A percentile compares a stretch with the other conserved stretches of the same genome.
These are phyloP conservation scores for Ogataea polymorpha DNA, from an alignment of 805 yeast genomes.

Conservation along the genomic window DNA sequence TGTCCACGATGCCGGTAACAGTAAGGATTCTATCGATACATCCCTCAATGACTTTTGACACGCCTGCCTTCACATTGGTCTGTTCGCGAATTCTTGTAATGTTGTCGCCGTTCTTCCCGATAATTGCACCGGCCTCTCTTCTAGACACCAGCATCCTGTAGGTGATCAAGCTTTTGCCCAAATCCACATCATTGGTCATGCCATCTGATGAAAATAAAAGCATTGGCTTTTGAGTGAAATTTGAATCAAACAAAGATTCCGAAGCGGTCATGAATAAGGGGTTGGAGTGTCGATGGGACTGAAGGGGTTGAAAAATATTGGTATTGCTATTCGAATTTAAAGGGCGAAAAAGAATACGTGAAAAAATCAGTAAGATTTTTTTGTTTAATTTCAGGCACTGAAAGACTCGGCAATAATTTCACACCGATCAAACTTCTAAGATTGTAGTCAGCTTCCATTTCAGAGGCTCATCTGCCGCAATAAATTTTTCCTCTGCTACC, in stretches of 20 bases:
- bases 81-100: slow-evolving; percentile 73
- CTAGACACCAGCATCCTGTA: slow-evolving; percentile 69
- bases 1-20: slow-evolving; percentile 67
- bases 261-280: slow-evolving; percentile 22
- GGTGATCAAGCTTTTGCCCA: slow-evolving; percentile 32
- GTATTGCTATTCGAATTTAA: slow-evolving; percentile 1
- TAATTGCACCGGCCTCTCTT: slow-evolving; percentile 86
- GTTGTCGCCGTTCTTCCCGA: slow-evolving; percentile 79
- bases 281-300: neutral
- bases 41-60: slow-evolving; percentile 75
- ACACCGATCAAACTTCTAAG: slow-evolving; percentile 7
- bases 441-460: slow-evolving; percentile 29
- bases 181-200: slow-evolving; percentile 25
- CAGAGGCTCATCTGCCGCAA: slow-evolving; percentile 19
- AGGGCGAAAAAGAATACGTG: slow-evolving; percentile 3
- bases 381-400: neutral
- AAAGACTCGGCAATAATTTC: neutral
- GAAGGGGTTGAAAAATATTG: neutral
- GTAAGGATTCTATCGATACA: slow-evolving; percentile 81
- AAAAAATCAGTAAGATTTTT: neutral
- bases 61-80: slow-evolving; percentile 81
- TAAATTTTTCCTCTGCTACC: neutral
- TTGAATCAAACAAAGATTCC: slow-evolving; percentile 34
- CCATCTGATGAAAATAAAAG: slow-evolving; percentile 11
- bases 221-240: slow-evolving; percentile 24